Base-by-base conservation (phyloP, 768 basidiomycete genomes). In the Calocybe gangraenosa region DNA sequence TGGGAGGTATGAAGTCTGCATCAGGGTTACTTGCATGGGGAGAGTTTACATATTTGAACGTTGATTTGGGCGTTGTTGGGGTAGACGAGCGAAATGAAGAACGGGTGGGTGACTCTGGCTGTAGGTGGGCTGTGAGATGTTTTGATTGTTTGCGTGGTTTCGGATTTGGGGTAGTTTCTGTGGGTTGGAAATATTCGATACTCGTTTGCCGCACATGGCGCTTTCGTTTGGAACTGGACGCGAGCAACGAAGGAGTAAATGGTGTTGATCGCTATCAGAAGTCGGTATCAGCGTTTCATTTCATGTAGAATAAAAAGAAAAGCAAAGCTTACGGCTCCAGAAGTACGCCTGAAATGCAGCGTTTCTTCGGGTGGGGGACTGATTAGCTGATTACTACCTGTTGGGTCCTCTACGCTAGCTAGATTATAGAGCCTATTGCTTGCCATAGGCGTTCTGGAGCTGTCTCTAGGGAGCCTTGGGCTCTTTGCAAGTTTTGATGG, bases 341-440 rank as follows among this genome's bases (percentile, higher is more conserved):
- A 54, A 15, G 55, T 47, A 30, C 57, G 53, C 43, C 64, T 58
- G 35, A 57, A 60, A 49, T 49, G 52, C 7, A 80, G 58, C 1
- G 63, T 65, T 50, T 84, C 81, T 51, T 84, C 81, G 1, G 81
- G 81, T 2, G 81, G 81, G 1, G 81, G 81, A 52, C 81, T 82
- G 48, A 84, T 79, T 33, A 67, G 57, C 55, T 66, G 47, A 19
- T 59, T 53, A 36, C 57, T 54, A 33, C 56, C 61, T 6, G 58
- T 40, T 3, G 37, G 23, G 28, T 46, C 38, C 17, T 41, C 46
- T 4, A 54, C 15, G 6, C 42, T 46, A 17, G 14, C 46, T 0
- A 46, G 39, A 25, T 58, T 61, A 37, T 44, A 52, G 8, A 53
- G 25, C 18, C 52, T 40, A 44, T 58, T 52, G n/a, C 47, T 47